Evolutionary conservation across 768 basidiomycete species (phyloP).

Genomic region (Lactarius akahatsu): DNA sequence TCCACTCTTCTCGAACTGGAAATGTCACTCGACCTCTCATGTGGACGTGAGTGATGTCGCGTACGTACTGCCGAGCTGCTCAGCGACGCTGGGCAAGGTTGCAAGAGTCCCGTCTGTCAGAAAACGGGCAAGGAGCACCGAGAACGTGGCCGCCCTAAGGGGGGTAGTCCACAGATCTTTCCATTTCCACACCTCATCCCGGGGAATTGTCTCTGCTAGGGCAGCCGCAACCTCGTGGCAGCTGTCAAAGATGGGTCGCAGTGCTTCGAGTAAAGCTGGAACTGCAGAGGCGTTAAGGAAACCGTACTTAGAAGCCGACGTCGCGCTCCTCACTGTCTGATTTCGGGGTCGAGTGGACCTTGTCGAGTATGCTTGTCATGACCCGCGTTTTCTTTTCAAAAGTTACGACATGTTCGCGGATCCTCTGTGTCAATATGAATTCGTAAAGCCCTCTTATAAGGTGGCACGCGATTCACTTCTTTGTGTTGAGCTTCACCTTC

Average conservation of each 20-base stretch:
- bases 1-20: slow-evolving; percentile 54
- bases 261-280: slow-evolving; percentile 53
- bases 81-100: slow-evolving; percentile 50
- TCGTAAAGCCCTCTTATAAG: background rate
- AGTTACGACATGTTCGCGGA: slow-evolving; percentile 71
- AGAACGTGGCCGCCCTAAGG: slow-evolving; percentile 63
- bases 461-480: slow-evolving; percentile 22
- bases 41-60: background rate
- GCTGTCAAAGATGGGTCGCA: slow-evolving; percentile 54
- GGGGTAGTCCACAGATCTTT: slow-evolving; percentile 81
- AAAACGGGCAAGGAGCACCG: slow-evolving; percentile 64
- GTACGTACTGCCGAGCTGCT: slow-evolving; percentile 65
- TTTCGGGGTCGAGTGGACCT: slow-evolving; percentile 71
- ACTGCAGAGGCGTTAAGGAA: slow-evolving; percentile 44
- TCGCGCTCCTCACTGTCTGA: slow-evolving; percentile 46
- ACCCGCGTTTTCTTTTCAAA: slow-evolving; percentile 73
- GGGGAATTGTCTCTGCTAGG: slow-evolving; percentile 61
- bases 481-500: slow-evolving; percentile 25
- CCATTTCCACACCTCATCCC: slow-evolving; percentile 80
- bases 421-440: slow-evolving; percentile 51
- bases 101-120: slow-evolving; percentile 58
- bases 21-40: background rate
- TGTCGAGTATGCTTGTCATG: slow-evolving; percentile 75
- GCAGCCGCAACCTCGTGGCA: slow-evolving; percentile 51
- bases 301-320: background rate